Base-by-base conservation (phyloP, 208 protist species). In the Leishmania tropica region DNA sequence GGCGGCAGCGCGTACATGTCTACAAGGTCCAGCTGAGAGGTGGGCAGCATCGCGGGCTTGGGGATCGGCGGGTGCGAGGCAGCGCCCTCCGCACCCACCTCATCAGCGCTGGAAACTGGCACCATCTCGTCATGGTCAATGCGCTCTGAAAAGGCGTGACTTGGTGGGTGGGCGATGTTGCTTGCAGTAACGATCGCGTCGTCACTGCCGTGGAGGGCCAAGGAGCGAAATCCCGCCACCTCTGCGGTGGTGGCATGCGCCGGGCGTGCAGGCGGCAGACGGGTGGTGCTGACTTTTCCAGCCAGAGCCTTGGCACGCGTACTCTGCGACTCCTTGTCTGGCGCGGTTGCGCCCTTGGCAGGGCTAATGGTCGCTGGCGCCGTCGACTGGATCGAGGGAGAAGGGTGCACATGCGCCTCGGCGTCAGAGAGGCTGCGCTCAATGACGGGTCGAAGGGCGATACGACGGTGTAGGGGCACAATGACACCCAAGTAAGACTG, bases 1-100 rank as follows among this genome's bases (percentile, higher is more conserved):
- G 90, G 75, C 11, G 88, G 84, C 74, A 96, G 60, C 17, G 88
- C 60, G 79, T 77, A 85, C 75, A 94, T 87, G 71, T 90, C 90
- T 11, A 96, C 91, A 31, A 92, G 40, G 68, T 89, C 83, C 19
- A 80, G 72, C 40, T 76, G 76, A 53, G 76, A 76, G 19, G 76
- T 85, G 51, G 48, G 76, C 37, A 75, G 37, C 35, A 19, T 28
- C 3, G 48, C 62, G 19, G 53, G 15, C 53, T 64, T 51, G 35
- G 58, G 60, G 42, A 28, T 71, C 28, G 6, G 31, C 19, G 42
- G 6, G 37, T 35, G 21, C 35, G n/a, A 64, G 19, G 62, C 24
- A 4, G 31, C 24, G 48, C 60, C 21, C 21, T 47, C 76, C 24
- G 13, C 15, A 17, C 13, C n/a, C 2, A 64, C 73, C 11, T 64